Evolutionary conservation across 1,139 yeast species (phyloP), one percentile per base, ranked within the genome.

Genomic region (Oligophagozyma castellii): DNA sequence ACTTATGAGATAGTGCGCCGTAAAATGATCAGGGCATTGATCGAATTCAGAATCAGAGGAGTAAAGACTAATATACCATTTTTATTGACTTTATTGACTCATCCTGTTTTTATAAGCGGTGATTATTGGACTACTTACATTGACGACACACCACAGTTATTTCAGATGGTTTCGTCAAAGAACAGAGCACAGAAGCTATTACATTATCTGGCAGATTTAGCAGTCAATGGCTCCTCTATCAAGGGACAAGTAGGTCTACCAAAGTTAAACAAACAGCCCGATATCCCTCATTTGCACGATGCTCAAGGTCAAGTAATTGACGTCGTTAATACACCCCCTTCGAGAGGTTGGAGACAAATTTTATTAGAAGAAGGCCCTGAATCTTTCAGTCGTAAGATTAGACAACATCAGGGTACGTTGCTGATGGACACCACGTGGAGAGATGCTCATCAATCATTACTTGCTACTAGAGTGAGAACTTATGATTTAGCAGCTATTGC

Each of bases 391-490:
- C 67, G 74, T 58, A 76, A 81, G 48, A 93, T 92, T 37, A 74
- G 96, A 56, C 56, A 62, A 16, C 76, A 74, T 59, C 64, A 81
- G 33, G 98, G 98, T 48, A 76, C 93, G 40, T 66, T 89, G 55
- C 61, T 89, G 46, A 92, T 92, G 79, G 99, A 89, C 56, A 89
- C 99, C 31, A 89, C 99, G 11, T 89, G 99, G 99, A 81, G 99
- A 73, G 99, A 89, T 59, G 98, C 98, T 22, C 98, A 92, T 60
- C 99, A 89, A 65, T 84, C 96, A n/a, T 63, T 89, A 44, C 67
- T 89, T 47, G 99, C 99, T 5, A 92, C 98, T 24, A 78, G 98
- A 60, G 93, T 89, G 22, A 76, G 99, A 61, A 92, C 98, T 16
- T 70, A 79, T 46, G 99, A 89, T 56, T 63, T 89, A 49, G 63